Evolutionary conservation across 2,329 filamentous ascomycete species (phyloP).

Genomic region (Magnaporthales sp.): DNA sequence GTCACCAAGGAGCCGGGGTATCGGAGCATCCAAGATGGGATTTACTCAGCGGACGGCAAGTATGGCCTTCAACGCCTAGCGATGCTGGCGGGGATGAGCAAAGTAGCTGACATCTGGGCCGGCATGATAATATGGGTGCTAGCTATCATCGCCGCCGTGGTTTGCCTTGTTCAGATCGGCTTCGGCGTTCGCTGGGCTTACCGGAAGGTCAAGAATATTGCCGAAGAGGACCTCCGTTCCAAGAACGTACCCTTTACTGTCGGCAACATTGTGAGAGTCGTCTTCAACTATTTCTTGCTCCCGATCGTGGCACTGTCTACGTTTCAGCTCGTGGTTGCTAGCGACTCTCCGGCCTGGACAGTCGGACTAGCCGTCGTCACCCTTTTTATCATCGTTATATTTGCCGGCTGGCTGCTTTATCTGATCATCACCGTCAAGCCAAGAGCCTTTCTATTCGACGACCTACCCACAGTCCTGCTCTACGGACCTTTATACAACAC

Average conservation of each 20-base stretch:
- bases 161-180: conserved; percentile 64
- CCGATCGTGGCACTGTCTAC: conserved; percentile 81
- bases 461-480: conserved; percentile 77
- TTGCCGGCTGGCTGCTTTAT: conserved; percentile 70
- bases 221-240: conserved; percentile 78
- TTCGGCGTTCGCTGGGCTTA: conserved; percentile 72
- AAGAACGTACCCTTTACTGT: conserved; percentile 87
- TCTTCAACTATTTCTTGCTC: conserved; percentile 87
- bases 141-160: conserved; percentile 60
- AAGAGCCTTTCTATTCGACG: conserved; percentile 83
- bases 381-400: conserved; percentile 62
- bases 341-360: conserved; percentile 57
- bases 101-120: conserved; percentile 77
- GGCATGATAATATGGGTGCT: conserved; percentile 89
- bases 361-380: conserved; percentile 70
- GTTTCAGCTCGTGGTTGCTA: conserved; percentile 79
- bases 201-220: conserved; percentile 59
- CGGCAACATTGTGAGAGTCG: conserved; percentile 72
- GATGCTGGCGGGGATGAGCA: conserved; percentile 73
- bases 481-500: conserved; percentile 97
- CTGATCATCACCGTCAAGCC: conserved; percentile 75
- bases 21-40: conserved; percentile 66
- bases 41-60: conserved; percentile 69
- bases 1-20: conserved; percentile 59
- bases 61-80: conserved; percentile 75